A percentile compares a stretch with the other conserved stretches of the same genome.
Conservation (phyloP, 108 stramenopile genomes). For the Skeletonema marinoi region DNA sequence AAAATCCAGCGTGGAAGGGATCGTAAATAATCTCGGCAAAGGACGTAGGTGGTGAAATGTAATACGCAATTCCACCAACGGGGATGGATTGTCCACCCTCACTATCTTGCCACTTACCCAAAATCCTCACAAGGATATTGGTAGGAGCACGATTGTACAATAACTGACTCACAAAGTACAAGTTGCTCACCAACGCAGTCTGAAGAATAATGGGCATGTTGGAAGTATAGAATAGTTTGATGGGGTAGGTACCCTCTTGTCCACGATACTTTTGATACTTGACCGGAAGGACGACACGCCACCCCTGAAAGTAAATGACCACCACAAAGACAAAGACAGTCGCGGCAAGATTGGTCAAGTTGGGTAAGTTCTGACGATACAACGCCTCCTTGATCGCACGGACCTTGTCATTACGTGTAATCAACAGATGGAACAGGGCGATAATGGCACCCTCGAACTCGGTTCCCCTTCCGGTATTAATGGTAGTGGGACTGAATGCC, state of each 20-base stretch:
- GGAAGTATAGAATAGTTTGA: constrained; percentile 99
- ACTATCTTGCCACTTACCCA: constrained; percentile 97
- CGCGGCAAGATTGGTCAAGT: constrained; percentile 96
- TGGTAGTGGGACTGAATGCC: constrained; percentile 98
- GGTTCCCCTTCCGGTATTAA: constrained; percentile 99
- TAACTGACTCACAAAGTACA: constrained; percentile 98
- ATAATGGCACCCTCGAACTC: constrained; percentile 99
- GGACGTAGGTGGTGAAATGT: constrained; percentile 95
- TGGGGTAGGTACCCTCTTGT: constrained; percentile 94
- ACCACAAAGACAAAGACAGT: constrained; percentile 96
- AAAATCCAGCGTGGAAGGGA: constrained; percentile 99
- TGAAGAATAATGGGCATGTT: constrained; percentile 99
- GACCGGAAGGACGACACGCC: constrained; percentile 97
- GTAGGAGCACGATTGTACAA: constrained; percentile 97
- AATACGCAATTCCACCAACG: constrained; percentile 99
- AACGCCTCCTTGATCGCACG: constrained; percentile 95
- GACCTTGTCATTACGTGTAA: constrained; percentile 95
- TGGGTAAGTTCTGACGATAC: constrained; percentile 97
- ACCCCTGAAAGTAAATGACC: constrained; percentile 99
- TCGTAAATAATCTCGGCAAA: constrained; percentile 95
- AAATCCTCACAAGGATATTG: constrained; percentile 95
- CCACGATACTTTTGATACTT: constrained; percentile 98
- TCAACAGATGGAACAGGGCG: constrained; percentile 96
- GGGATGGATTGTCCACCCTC: constrained; percentile 93
- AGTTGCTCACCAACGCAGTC: constrained; percentile 97